phyloP scores from a whole-genome alignment of 441 rosid species.

The Iberis amara region DNA sequence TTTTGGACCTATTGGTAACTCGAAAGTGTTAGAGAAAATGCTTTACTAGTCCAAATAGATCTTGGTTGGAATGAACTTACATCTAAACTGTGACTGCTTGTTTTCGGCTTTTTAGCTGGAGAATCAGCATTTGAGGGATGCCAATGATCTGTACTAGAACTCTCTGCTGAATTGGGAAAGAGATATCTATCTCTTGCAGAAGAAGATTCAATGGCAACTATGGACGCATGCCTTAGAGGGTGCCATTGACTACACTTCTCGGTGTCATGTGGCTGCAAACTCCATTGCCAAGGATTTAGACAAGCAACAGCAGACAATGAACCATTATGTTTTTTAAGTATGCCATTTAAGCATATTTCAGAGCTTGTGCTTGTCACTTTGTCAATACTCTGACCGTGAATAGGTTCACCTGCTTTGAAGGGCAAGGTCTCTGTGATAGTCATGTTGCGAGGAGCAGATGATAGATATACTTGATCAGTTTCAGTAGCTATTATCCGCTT shows the following conservation, averaged over 20 bases:
- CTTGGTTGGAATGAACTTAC: slow-evolving; percentile 25
- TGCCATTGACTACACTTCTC: slow-evolving; percentile 43
- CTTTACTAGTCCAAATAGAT: slow-evolving; percentile 4
- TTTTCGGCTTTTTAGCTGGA: slow-evolving; percentile 59
- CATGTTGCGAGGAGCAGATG: slow-evolving; percentile 21
- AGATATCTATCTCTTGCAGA: slow-evolving; percentile 66
- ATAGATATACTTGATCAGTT: slow-evolving; percentile 48
- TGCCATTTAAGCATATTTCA: slow-evolving; percentile 28
- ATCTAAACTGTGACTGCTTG: slow-evolving; percentile 25
- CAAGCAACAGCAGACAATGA: slow-evolving; percentile 42
- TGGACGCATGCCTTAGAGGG: slow-evolving; percentile 73
- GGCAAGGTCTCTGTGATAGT: slow-evolving; percentile 14
- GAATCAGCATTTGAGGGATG: slow-evolving; percentile 34
- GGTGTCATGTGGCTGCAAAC: slow-evolving; percentile 29
- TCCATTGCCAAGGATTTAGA: slow-evolving; percentile 70
- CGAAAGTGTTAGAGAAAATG: slow-evolving; percentile 20
- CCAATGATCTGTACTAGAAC: slow-evolving; percentile 23
- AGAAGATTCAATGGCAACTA: slow-evolving; percentile 81
- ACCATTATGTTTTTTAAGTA: slow-evolving; percentile 23
- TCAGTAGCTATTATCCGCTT: slow-evolving; percentile 54
- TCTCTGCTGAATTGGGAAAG: slow-evolving; percentile 38
- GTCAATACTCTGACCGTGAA: slow-evolving; percentile 16
- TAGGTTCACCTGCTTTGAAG: slow-evolving; percentile 3
- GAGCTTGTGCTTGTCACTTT: slow-evolving; percentile 17
- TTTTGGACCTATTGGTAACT: slow-evolving; percentile 36